phyloP scores from a whole-genome alignment of 768 basidiomycete species.

The Scleroderma citrinum region DNA sequence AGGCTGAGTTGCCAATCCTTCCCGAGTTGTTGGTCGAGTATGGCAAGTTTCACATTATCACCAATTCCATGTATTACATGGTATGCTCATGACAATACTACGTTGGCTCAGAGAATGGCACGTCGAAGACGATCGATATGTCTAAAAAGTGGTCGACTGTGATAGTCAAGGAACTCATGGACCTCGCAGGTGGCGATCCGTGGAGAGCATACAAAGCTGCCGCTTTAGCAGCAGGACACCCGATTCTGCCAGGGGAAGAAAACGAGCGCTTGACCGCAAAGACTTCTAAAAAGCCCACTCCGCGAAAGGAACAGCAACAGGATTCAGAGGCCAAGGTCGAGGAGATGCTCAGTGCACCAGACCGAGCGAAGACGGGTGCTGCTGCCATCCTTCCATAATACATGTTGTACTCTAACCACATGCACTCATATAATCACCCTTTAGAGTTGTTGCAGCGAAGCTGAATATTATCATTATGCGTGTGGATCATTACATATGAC shows the following conservation, averaged over 20 bases:
- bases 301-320: neutral
- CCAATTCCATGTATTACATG: neutral
- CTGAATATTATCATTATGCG: too few relatives aligned
- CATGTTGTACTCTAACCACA: neutral
- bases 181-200: conserved; percentile 50
- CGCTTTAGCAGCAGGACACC: conserved; percentile 40
- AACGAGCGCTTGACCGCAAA: conserved; percentile 13
- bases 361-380: conserved; percentile 32
- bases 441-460: too few relatives aligned
- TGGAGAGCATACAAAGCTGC: conserved; percentile 54
- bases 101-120: conserved; percentile 43
- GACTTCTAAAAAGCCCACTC: neutral
- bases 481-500: too few relatives aligned
- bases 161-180: conserved; percentile 69
- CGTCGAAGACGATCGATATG: conserved; percentile 42
- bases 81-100: neutral
- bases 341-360: conserved; percentile 25
- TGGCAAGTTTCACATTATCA: conserved; percentile 39
- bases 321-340: conserved; percentile 22
- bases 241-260: conserved; percentile 44
- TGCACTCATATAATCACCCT: neutral
- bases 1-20: conserved; percentile 43
- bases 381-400: conserved; percentile 34
- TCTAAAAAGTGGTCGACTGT: conserved; percentile 63
- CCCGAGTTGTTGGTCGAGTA: conserved; percentile 59